Base-by-base conservation (phyloP, 176 grass and related monocot species). In the Puccinellia tenuiflora region DNA sequence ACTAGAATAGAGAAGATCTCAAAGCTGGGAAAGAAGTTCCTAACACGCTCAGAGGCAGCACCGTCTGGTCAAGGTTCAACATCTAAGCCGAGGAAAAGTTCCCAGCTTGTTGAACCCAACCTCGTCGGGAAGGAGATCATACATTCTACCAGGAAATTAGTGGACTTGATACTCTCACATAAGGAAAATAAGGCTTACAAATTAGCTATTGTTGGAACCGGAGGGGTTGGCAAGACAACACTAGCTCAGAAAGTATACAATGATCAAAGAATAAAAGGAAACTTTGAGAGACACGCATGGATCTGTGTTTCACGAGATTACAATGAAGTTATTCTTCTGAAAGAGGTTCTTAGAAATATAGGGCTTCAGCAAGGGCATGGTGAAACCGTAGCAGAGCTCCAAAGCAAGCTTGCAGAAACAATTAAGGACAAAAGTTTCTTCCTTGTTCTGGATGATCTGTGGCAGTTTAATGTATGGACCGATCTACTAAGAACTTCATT, bases 201-300 rank as follows among this genome's bases (percentile, higher is more conserved):
- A 5, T 9, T 75, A 28, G 69, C 77, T 14, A 73, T 90, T 28
- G 62, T 70, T 31, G 88, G 88, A n/a, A 82, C 30, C 59, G 81
- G 79, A 34, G 87, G 87, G 17, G 79, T 89, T 15, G 87, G 82
- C 3, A 90, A 90, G 35, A 89, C 87, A 11, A 89, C 66, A 22
- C 69, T 91, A 6, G 60, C 89, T 85, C 88, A 83, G 72, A 82
- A 86, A 66, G 15, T 85, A 42, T 86, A 70, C 48, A 56, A 86
- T 63, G 71, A n/a, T n/a, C n/a, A n/a, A n/a, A 69, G 15, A 53
- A 40, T 82, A 20, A 68, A 59, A 29, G 55, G 85, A 16, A 83
- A 14, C 17, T 90, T 86, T 24, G 10, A 72, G 14, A 52, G 53
- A 39, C 72, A 34, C 14, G 34, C 75, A 34, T 91, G 85, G 80